Conservation (phyloP, 768 basidiomycete species). For the Pulveroboletus sp. region DNA sequence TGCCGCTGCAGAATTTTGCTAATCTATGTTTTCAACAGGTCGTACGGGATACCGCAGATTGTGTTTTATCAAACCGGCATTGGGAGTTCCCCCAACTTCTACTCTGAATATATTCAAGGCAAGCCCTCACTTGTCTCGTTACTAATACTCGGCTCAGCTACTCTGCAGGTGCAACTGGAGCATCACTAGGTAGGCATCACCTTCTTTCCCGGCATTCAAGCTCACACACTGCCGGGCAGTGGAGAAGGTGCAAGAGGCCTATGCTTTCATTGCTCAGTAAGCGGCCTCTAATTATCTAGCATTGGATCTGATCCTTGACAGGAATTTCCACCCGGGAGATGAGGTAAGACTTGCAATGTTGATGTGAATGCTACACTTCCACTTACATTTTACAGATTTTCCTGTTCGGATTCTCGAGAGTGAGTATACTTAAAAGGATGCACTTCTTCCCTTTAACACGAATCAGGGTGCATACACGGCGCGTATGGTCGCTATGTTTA, state of each 20-base stretch:
- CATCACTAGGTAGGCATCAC: constrained; percentile 47
- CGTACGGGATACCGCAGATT: constrained; percentile 51
- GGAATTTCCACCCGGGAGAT: constrained; percentile 70
- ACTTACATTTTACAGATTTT: constrained; percentile 51
- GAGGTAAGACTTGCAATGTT: constrained; percentile 42
- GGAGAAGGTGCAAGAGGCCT: constrained; percentile 75
- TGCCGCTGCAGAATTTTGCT: neutral
- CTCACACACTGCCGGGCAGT: constrained; percentile 35
- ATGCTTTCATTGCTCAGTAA: constrained; percentile 79
- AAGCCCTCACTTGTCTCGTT: constrained; percentile 5
- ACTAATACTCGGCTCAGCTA: constrained; percentile 6
- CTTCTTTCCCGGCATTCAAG: neutral
- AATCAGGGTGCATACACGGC: constrained; percentile 72
- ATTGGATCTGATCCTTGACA: constrained; percentile 23
- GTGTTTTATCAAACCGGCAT: constrained; percentile 67
- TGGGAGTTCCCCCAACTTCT: constrained; percentile 53
- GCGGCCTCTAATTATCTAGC: constrained; percentile 22
- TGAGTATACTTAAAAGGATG: constrained; percentile 25
- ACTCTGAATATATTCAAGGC: constrained; percentile 63
- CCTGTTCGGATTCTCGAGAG: constrained; percentile 75
- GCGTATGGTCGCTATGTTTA: constrained; percentile 69
- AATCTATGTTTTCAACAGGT: constrained; percentile 17
- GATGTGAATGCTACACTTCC: neutral
- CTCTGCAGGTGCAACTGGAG: constrained; percentile 58
- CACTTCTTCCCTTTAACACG: constrained; percentile 3